These are phyloP conservation scores for Juglanconis oblonga DNA, from an alignment of 2,329 filamentous ascomycete genomes.

Conservation along the genomic window DNA sequence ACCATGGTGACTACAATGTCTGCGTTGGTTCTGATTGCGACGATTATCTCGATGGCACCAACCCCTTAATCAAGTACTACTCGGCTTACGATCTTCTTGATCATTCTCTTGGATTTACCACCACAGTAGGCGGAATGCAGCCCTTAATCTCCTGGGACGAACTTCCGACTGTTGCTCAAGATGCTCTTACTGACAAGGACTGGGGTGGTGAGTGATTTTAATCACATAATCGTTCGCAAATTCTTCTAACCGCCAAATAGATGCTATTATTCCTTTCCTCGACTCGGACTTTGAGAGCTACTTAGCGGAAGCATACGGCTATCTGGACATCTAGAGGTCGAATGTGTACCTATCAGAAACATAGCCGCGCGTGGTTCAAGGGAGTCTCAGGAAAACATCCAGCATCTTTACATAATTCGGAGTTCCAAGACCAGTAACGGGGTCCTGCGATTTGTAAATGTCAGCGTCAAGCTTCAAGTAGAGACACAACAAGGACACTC, in stretches of 20 bases:
- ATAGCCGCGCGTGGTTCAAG: neutral
- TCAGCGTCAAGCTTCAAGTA: neutral
- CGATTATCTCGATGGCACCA: conserved; percentile 20
- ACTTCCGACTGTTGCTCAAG: conserved; percentile 32
- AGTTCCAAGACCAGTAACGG: conserved; percentile 24
- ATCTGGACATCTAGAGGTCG: neutral
- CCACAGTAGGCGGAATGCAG: conserved; percentile 33
- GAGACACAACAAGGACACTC: neutral
- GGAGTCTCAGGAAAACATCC: conserved; percentile 5
- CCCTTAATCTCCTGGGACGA: conserved; percentile 42
- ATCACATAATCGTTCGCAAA: neutral
- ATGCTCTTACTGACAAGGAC: conserved; percentile 34
- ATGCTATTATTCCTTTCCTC: conserved; percentile 40
- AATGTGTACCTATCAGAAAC: no score
- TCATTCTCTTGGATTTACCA: conserved; percentile 36
- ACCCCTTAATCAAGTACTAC: conserved; percentile 32
- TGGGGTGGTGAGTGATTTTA: conserved; percentile 29
- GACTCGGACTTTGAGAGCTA: conserved; percentile 21
- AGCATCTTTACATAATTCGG: conserved; percentile 17
- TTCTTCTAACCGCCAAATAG: neutral
- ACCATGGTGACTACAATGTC: conserved; percentile 34
- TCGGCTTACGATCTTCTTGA: conserved; percentile 27
- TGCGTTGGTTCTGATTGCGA: conserved; percentile 18
- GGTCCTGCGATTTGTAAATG: conserved; percentile 11
- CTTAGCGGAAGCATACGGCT: conserved; percentile 17